phyloP scores from a whole-genome alignment of 225 moss, liverwort and hornwort genomes.

The Pleurozium schreberi region DNA sequence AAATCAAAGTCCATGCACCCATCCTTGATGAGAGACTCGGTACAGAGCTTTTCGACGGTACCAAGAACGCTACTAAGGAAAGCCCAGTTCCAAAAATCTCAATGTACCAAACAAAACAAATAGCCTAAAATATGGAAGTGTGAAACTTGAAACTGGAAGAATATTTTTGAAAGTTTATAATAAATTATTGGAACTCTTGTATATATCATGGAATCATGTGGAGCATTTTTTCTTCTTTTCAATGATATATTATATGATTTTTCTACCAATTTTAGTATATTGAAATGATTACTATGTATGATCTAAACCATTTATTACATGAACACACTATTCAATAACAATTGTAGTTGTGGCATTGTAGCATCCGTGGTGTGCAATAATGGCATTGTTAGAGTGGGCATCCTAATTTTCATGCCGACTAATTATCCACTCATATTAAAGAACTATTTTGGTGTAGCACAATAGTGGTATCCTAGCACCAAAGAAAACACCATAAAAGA shows the following conservation, averaged over 20 bases:
- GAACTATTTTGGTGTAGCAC: not conserved
- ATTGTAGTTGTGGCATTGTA: not conserved
- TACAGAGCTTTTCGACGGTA: no score
- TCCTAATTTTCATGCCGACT: accelerated
- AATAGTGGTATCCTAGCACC: not conserved
- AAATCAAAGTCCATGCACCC: no score
- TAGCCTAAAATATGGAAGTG: no score
- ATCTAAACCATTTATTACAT: not conserved
- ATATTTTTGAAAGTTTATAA: not conserved
- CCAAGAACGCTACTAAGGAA: no score
- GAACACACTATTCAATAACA: not conserved
- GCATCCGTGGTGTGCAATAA: not conserved
- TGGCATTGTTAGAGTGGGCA: not conserved
- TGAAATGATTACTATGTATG: not conserved
- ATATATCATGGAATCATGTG: not conserved
- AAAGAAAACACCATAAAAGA: not conserved
- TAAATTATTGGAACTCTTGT: not conserved
- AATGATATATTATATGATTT: not conserved
- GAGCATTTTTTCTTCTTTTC: not conserved
- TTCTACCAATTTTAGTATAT: accelerated
- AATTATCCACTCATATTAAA: not conserved
- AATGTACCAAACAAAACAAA: no score
- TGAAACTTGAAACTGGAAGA: not conserved
- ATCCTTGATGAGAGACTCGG: no score
- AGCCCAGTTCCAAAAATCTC: no score